These are phyloP conservation scores for Aspergillus panamensis DNA, from an alignment of 495 filamentous ascomycete species.

Conservation along the genomic window DNA sequence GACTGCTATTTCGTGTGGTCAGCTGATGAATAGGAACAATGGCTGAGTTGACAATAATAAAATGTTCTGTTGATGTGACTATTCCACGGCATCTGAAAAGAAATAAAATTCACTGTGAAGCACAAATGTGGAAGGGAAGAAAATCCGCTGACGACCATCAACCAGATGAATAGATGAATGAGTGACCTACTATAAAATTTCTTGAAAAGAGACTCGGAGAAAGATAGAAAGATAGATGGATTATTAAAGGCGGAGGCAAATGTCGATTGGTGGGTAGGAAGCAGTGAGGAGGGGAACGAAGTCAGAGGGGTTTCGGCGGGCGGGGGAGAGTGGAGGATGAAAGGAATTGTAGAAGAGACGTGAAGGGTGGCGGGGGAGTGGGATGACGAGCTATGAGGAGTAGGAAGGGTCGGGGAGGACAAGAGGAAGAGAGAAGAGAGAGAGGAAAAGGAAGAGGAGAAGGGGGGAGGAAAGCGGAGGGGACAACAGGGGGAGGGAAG, in stretches of 20 bases:
- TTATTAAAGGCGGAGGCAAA: neutral
- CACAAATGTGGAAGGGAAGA: neutral
- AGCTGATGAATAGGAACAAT: neutral
- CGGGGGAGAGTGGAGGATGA: slow-evolving; percentile 29
- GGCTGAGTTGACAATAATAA: neutral
- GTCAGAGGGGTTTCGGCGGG: slow-evolving; percentile 23
- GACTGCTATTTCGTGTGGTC: neutral
- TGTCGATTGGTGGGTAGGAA: slow-evolving; percentile 1
- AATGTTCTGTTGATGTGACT: neutral
- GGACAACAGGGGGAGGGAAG: slow-evolving; percentile 19
- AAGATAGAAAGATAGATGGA: neutral
- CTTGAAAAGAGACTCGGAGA: neutral
- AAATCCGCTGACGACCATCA: neutral
- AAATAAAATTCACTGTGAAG: neutral
- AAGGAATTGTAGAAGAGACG: slow-evolving; percentile 24
- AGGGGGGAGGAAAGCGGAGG: slow-evolving; percentile 18
- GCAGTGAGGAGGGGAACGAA: slow-evolving; percentile 7
- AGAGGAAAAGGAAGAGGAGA: slow-evolving; percentile 22
- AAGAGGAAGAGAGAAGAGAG: slow-evolving; percentile 16
- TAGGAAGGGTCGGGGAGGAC: slow-evolving; percentile 18
- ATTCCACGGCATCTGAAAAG: too few relatives aligned
- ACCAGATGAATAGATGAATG: neutral
- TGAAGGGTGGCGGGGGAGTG: slow-evolving; percentile 20
- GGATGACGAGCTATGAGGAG: slow-evolving; percentile 18
- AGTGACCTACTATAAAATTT: slow-evolving; percentile 2